Evolutionary conservation across 2,329 filamentous ascomycete genomes (phyloP).

Genomic region (Colletotrichum horii): DNA sequence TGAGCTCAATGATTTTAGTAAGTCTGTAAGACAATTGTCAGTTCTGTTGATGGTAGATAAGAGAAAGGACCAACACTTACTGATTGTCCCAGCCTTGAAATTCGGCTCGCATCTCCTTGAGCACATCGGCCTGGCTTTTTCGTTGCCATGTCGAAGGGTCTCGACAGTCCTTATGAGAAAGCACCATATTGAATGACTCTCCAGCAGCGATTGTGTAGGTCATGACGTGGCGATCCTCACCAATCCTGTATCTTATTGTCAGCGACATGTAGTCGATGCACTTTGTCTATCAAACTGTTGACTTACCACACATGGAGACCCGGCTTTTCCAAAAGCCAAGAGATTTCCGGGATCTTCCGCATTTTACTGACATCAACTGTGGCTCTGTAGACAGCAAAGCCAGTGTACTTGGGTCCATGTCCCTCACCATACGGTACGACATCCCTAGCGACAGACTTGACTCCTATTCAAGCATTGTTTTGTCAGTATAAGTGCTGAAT

Average conservation of each 20-base stretch:
- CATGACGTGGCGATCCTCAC: slow-evolving; percentile 48
- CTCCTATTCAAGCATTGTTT: slow-evolving; percentile 17
- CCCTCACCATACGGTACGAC: slow-evolving; percentile 17
- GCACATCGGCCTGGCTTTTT: slow-evolving; percentile 23
- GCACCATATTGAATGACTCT: slow-evolving; percentile 50
- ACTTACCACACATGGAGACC: slow-evolving; percentile 42
- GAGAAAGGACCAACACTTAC: slow-evolving; percentile 24
- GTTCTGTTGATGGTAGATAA: background rate
- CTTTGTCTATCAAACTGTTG: background rate
- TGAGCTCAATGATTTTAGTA: slow-evolving; percentile 37
- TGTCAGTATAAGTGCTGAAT: background rate
- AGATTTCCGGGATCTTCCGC: slow-evolving; percentile 35
- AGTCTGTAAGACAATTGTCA: slow-evolving; percentile 26
- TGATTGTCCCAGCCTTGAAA: slow-evolving; percentile 37
- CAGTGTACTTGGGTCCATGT: slow-evolving; percentile 29
- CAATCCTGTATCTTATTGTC: slow-evolving; percentile 35
- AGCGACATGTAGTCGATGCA: background rate
- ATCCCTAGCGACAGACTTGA: slow-evolving; percentile 33
- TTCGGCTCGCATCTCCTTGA: slow-evolving; percentile 36
- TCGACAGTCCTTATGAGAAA: slow-evolving; percentile 43
- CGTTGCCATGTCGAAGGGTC: slow-evolving; percentile 34
- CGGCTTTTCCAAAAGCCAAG: slow-evolving; percentile 43
- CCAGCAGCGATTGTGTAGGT: slow-evolving; percentile 47
- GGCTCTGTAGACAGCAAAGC: slow-evolving; percentile 46
- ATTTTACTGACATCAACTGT: slow-evolving; percentile 43